Evolutionary conservation across 495 filamentous ascomycete genomes (phyloP), one percentile per base, ranked within the genome.

Genomic region (Penicillium roqueforti): DNA sequence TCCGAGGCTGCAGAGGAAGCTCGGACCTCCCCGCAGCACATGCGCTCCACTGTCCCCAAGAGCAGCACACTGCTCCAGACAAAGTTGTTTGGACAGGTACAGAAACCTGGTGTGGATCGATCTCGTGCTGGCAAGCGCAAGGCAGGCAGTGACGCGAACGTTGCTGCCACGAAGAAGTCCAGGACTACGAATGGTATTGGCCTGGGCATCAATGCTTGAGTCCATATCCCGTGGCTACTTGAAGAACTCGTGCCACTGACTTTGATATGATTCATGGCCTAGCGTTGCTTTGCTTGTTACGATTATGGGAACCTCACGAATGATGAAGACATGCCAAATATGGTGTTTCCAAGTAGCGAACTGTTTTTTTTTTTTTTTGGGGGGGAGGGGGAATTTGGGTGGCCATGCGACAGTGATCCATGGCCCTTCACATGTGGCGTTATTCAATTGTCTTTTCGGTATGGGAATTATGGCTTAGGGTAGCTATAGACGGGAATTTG

Each of bases 41-140:
- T 56, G 49, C 61, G 64, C 14, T 56, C 57, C 2, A 69, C 53
- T 31, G 63, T 66, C 22, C 71, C 69, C 18, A 76, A 69, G 52
- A 67, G 72, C 20, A 75, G 69, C 52, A 68, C 66, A 6, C 51
- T 79, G 41, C 73, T 83, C 9, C 86, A 89, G 58, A 80, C 80
- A 14, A 88, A 86, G 66, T 65, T 89, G n/a, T 87, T 86, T 63
- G 83, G 83, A 0, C 80, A 83, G 16, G 71, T 87, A 38, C 81
- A 78, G 55, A 88, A 88, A 68, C 67, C 76, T n/a, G 72, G 72
- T 19, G 60, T 72, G 38, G 75, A 73, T 8, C 71, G 65, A 46
- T 26, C 55, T 50, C 36, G 57, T 55, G 20, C 77, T 74, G 41
- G 18, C 48, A 88, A 88, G 75, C 79, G 85, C 43, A 84, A 83